Conservation (phyloP, 2,329 filamentous ascomycete genomes). For the Fusarium goolgardi region DNA sequence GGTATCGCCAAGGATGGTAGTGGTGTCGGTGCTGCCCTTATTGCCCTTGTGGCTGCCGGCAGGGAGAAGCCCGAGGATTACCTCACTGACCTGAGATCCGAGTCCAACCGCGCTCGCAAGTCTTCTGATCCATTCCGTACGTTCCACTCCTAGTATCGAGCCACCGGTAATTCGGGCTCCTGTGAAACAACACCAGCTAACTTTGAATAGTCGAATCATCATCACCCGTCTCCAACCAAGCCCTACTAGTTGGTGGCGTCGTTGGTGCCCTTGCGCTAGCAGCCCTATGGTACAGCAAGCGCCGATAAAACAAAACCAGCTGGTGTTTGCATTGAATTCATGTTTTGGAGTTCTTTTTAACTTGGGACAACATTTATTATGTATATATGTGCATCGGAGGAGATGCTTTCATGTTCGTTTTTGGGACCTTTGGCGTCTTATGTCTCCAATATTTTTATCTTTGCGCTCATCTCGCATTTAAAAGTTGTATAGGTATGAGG, state of each 20-base stretch:
- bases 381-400: slow-evolving; percentile 31
- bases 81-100: slow-evolving; percentile 56
- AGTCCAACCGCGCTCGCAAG: slow-evolving; percentile 52
- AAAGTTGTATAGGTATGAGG: slow-evolving; percentile 34
- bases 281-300: slow-evolving; percentile 54
- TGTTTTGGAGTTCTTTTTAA: slow-evolving; percentile 14
- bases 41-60: slow-evolving; percentile 86
- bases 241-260: slow-evolving; percentile 51
- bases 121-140: slow-evolving; percentile 50
- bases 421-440: slow-evolving; percentile 32
- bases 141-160: slow-evolving; percentile 31
- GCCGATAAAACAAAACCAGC: slow-evolving; percentile 34
- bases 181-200: slow-evolving; percentile 39
- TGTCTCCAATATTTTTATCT: slow-evolving; percentile 7
- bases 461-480: slow-evolving; percentile 13
- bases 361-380: slow-evolving; percentile 28
- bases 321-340: background rate
- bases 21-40: slow-evolving; percentile 84
- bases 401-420: slow-evolving; percentile 28
- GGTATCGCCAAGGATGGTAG: slow-evolving; percentile 97
- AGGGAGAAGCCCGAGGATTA: slow-evolving; percentile 66
- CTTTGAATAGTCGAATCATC: slow-evolving; percentile 48
- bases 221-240: slow-evolving; percentile 46
- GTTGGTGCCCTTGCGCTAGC: slow-evolving; percentile 55
- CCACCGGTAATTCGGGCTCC: slow-evolving; percentile 5